Evolutionary conservation across 768 basidiomycete genomes (phyloP).

Genomic region (Cubamyces sp.): DNA sequence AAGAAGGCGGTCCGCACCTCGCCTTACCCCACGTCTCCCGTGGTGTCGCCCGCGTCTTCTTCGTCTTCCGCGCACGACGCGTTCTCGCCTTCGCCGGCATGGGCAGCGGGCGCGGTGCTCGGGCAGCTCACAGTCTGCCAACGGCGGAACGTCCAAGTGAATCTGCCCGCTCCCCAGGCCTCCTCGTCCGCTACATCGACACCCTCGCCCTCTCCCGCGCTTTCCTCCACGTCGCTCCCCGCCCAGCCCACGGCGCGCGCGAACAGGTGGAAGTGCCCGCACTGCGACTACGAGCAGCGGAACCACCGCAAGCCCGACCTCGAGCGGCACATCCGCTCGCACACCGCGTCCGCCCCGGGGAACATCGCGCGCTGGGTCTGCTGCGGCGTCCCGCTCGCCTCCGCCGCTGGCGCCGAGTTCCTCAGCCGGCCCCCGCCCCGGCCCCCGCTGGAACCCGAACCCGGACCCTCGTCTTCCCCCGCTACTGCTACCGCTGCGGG

Average conservation of each 20-base stretch:
- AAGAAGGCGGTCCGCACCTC: background rate
- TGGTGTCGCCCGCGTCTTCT: background rate
- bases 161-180: background rate
- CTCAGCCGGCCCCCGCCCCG: background rate
- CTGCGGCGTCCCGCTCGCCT: constrained; percentile 24
- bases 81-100: background rate
- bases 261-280: constrained; percentile 7
- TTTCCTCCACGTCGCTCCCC: background rate
- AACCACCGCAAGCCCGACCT: constrained; percentile 27
- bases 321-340: constrained; percentile 27
- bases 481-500: too few relatives aligned
- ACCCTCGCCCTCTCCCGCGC: background rate
- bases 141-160: background rate
- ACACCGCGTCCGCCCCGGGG: constrained; percentile 10
- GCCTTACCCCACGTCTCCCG: background rate
- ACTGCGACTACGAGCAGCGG: constrained; percentile 23
- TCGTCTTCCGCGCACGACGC: background rate
- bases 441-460: too few relatives aligned
- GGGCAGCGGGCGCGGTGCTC: background rate
- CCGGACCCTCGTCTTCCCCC: too few relatives aligned
- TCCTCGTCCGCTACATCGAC: background rate
- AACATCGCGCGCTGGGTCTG: constrained; percentile 20
- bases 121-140: background rate
- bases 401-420: constrained; percentile 10
- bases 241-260: background rate